phyloP scores from a whole-genome alignment of 2,329 filamentous ascomycete species.

The Mariannaea elegans region DNA sequence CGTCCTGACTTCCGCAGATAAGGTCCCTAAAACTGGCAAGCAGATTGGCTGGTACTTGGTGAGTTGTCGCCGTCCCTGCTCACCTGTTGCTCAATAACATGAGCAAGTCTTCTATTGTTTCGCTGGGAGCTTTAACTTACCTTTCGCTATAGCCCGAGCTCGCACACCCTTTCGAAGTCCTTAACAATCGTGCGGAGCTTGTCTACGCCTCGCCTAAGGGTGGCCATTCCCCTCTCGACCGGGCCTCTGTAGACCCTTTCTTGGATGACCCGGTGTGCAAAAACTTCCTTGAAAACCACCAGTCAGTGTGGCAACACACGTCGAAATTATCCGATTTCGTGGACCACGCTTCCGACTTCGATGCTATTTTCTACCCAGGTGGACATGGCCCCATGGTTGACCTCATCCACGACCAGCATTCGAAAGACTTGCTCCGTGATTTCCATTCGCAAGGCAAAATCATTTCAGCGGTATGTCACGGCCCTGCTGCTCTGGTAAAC shows the following conservation, averaged over 20 bases:
- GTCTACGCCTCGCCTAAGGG: slow-evolving; percentile 68
- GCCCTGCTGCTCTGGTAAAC: slow-evolving; percentile 67
- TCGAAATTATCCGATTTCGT: slow-evolving; percentile 64
- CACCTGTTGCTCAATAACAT: neutral
- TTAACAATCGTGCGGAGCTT: slow-evolving; percentile 60
- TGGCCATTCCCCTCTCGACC: slow-evolving; percentile 69
- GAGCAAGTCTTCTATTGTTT: too few relatives aligned
- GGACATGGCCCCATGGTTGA: slow-evolving; percentile 73
- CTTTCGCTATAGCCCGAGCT: slow-evolving; percentile 60
- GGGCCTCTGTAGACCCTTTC: slow-evolving; percentile 61
- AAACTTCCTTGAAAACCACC: slow-evolving; percentile 62
- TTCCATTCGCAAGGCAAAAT: slow-evolving; percentile 68
- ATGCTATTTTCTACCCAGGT: slow-evolving; percentile 65
- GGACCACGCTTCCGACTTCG: slow-evolving; percentile 66
- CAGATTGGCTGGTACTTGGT: slow-evolving; percentile 77
- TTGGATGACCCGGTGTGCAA: slow-evolving; percentile 58
- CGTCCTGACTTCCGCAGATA: slow-evolving; percentile 70
- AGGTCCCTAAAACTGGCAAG: slow-evolving; percentile 54
- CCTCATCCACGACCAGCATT: slow-evolving; percentile 62
- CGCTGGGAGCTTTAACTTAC: neutral
- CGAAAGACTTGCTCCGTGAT: slow-evolving; percentile 65
- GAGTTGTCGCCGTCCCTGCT: slow-evolving; percentile 28
- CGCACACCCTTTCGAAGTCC: slow-evolving; percentile 68
- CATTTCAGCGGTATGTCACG: slow-evolving; percentile 73
- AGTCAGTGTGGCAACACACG: slow-evolving; percentile 70